Evolutionary conservation across 2,329 filamentous ascomycete genomes (phyloP).

Genomic region (Epichloe gansuensis): DNA sequence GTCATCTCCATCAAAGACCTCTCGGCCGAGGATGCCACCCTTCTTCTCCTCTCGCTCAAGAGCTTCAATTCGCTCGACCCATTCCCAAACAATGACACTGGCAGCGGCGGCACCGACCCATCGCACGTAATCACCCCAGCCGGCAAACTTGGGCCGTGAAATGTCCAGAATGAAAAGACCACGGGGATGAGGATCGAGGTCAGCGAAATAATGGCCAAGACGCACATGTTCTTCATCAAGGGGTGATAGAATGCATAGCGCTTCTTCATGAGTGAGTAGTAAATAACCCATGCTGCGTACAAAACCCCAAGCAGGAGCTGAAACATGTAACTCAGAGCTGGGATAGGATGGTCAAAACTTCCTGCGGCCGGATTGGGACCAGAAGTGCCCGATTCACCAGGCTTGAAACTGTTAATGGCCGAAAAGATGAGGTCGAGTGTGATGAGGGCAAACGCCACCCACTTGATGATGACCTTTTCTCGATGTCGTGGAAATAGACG

Average conservation of each 20-base stretch:
- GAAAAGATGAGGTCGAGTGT: slow-evolving; percentile 83
- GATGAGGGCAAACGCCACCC: slow-evolving; percentile 91
- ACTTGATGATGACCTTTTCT: slow-evolving; percentile 97
- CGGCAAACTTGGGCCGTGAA: slow-evolving; percentile 69
- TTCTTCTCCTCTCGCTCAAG: slow-evolving; percentile 88
- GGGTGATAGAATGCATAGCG: slow-evolving; percentile 83
- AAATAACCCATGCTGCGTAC: slow-evolving; percentile 88
- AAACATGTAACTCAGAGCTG: slow-evolving; percentile 83
- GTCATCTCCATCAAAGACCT: slow-evolving; percentile 89
- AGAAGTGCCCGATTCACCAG: slow-evolving; percentile 28
- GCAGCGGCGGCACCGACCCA: slow-evolving; percentile 94
- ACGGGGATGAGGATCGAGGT: slow-evolving; percentile 78
- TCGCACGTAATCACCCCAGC: slow-evolving; percentile 89
- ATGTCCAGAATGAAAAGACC: slow-evolving; percentile 92
- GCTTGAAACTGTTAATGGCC: slow-evolving; percentile 75
- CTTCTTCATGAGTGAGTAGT: slow-evolving; percentile 85
- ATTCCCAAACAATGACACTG: slow-evolving; percentile 96
- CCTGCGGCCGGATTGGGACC: slow-evolving; percentile 49
- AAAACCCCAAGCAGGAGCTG: slow-evolving; percentile 75
- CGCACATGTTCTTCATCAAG: slow-evolving; percentile 77
- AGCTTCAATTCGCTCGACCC: slow-evolving; percentile 90
- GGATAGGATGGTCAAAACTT: slow-evolving; percentile 79
- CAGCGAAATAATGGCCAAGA: slow-evolving; percentile 69
- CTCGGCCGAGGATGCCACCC: slow-evolving; percentile 79
- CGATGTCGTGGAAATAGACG: slow-evolving; percentile 90